Evolutionary conservation across 1,284 basidiomycete species (phyloP).

Genomic region (Papiliotrema nemorosa): DNA sequence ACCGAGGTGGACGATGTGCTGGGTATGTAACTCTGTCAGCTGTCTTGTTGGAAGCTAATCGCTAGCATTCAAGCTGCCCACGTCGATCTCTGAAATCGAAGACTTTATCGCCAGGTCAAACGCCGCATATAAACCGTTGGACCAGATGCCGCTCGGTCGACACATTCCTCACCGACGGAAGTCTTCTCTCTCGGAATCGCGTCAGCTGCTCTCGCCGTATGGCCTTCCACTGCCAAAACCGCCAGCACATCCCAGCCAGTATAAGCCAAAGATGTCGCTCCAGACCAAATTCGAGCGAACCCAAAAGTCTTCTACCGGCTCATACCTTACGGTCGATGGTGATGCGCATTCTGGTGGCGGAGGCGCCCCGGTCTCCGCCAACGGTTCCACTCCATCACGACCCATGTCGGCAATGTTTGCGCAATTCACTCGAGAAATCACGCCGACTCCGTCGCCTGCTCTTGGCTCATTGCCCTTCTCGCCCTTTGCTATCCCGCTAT

Average conservation of each 20-base stretch:
- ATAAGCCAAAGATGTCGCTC: constrained; percentile 23
- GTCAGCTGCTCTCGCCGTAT: constrained; percentile 27
- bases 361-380: neutral
- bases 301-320: constrained; percentile 21
- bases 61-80: constrained; percentile 26
- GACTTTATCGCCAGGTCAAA: constrained; percentile 35
- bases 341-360: neutral
- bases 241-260: constrained; percentile 3
- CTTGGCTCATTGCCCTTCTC: constrained; percentile 3
- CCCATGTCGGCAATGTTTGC: constrained; percentile 24
- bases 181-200: constrained; percentile 23
- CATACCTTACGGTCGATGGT: constrained; percentile 5
- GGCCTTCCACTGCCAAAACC: constrained; percentile 22
- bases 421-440: constrained; percentile 22
- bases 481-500: constrained; percentile 7
- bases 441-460: constrained; percentile 10
- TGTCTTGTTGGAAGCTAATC: neutral
- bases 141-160: constrained; percentile 6
- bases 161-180: constrained; percentile 26
- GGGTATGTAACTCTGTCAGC: constrained; percentile 12
- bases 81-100: constrained; percentile 22
- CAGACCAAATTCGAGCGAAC: constrained; percentile 39
- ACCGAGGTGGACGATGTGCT: constrained; percentile 18
- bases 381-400: constrained; percentile 1
- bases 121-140: constrained; percentile 31